Conservation (phyloP, 2,329 filamentous ascomycete genomes). For the Aureobasidium sp. region DNA sequence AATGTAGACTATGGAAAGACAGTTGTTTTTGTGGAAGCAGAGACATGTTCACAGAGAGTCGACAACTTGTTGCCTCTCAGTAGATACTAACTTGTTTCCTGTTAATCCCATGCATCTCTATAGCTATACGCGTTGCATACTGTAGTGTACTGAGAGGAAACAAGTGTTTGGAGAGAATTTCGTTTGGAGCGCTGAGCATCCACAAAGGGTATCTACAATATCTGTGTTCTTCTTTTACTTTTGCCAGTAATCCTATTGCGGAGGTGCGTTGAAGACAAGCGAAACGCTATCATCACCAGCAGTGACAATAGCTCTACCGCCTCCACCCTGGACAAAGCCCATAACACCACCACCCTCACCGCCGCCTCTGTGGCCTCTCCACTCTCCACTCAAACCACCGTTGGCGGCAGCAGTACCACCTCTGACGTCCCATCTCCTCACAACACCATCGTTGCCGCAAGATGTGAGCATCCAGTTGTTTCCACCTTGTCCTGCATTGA, state of each 20-base stretch:
- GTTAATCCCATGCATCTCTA: too few species aligned
- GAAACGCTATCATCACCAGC: constrained; percentile 78
- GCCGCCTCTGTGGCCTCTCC: constrained; percentile 79
- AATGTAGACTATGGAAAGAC: too few species aligned
- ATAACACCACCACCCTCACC: constrained; percentile 83
- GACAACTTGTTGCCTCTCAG: too few species aligned
- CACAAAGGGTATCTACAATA: constrained; percentile 1
- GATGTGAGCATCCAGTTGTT: constrained; percentile 65
- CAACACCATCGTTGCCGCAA: constrained; percentile 85
- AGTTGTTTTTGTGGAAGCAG: too few species aligned
- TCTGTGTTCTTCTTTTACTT: background rate
- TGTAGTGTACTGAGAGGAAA: too few species aligned
- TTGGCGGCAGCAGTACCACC: constrained; percentile 58
- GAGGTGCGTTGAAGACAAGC: constrained; percentile 51
- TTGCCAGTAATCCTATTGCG: background rate
- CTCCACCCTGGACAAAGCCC: constrained; percentile 74
- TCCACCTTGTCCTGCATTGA: constrained; percentile 36
- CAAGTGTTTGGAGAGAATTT: background rate
- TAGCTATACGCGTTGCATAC: too few species aligned
- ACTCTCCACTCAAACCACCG: constrained; percentile 71
- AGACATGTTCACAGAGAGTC: too few species aligned
- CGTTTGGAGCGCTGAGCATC: background rate
- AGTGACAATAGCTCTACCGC: constrained; percentile 70
- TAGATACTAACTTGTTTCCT: too few species aligned
- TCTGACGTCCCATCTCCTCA: constrained; percentile 77